These are phyloP conservation scores for Coemansia sp. DNA, from an alignment of 371 early-diverging fungal species.

Conservation along the genomic window DNA sequence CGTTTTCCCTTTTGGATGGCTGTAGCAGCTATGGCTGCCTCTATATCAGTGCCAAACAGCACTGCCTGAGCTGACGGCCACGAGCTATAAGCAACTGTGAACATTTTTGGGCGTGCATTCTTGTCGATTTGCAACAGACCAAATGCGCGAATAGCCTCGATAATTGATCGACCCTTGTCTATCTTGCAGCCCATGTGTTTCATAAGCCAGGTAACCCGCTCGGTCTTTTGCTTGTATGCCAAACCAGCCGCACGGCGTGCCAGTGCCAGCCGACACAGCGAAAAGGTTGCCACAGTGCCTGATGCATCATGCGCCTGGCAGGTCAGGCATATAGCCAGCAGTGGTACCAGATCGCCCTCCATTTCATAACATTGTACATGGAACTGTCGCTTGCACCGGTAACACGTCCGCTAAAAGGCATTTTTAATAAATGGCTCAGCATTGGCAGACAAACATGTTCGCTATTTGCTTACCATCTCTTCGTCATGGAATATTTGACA, in stretches of 20 bases:
- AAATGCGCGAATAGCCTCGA: slow-evolving; percentile 3
- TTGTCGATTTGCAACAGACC: slow-evolving; percentile 22
- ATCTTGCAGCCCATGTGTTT: slow-evolving; percentile 3
- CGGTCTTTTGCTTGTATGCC: not conserved
- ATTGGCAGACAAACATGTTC: too few species aligned
- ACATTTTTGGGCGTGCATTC: slow-evolving; percentile 2
- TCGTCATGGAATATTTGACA: slow-evolving; percentile 2
- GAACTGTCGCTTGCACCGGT: slow-evolving; percentile 22
- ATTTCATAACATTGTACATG: slow-evolving; percentile 16
- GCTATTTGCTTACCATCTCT: slow-evolving; percentile 7
- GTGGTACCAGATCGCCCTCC: not conserved
- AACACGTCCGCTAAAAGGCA: slow-evolving; percentile 21
- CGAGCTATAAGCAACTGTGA: not conserved
- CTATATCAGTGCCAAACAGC: slow-evolving; percentile 23
- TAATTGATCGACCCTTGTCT: not conserved
- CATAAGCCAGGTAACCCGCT: not conserved
- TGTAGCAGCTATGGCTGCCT: not conserved
- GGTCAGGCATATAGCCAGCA: not conserved
- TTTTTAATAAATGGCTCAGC: not conserved
- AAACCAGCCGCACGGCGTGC: slow-evolving; percentile 11
- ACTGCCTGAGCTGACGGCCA: not conserved
- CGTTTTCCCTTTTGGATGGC: not conserved
- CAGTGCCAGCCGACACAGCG: slow-evolving; percentile 17
- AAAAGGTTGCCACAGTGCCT: not conserved
- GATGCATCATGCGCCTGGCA: slow-evolving; percentile 5